These are phyloP conservation scores for Hyphodiscus hymeniophilus DNA, from an alignment of 495 filamentous ascomycete genomes.

Conservation along the genomic window DNA sequence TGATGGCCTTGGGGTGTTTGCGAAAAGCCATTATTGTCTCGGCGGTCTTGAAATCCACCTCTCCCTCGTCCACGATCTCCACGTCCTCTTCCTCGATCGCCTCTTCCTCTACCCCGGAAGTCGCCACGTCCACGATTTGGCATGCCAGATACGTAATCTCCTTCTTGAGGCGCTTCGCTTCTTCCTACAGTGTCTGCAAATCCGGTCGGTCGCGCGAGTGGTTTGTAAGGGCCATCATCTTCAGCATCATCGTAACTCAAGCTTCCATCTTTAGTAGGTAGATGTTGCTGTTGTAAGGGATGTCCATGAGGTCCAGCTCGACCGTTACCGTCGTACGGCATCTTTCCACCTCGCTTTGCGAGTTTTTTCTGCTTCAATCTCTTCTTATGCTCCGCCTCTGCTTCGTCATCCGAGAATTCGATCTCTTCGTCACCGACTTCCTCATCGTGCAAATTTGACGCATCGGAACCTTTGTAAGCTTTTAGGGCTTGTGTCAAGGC, in stretches of 20 bases:
- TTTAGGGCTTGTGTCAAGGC: conserved; percentile 79
- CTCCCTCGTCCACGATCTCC: conserved; percentile 33
- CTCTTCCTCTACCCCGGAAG: conserved; percentile 37
- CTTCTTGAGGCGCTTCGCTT: conserved; percentile 29
- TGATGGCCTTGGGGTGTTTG: conserved; percentile 21
- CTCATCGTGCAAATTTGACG: conserved; percentile 89
- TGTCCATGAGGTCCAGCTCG: conserved; percentile 23
- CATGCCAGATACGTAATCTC: neutral
- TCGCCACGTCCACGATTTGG: conserved; percentile 33
- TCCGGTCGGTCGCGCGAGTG: conserved; percentile 53
- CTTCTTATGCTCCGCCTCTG: conserved; percentile 73
- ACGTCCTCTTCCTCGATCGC: conserved; percentile 41
- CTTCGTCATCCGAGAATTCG: conserved; percentile 95
- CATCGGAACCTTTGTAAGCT: conserved; percentile 75
- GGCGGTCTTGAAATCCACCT: conserved; percentile 28
- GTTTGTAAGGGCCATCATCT: conserved; percentile 60
- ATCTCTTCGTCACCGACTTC: conserved; percentile 78
- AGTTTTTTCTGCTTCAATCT: conserved; percentile 52
- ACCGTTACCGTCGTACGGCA: conserved; percentile 21
- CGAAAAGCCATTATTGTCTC: conserved; percentile 22
- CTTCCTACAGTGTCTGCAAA: conserved; percentile 31
- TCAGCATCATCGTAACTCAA: conserved; percentile 40
- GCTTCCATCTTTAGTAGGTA: conserved; percentile 21
- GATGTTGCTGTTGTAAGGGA: conserved; percentile 22
- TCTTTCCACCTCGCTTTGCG: conserved; percentile 39